phyloP scores from a whole-genome alignment of 805 yeast species.

The Yarrowia divulgata region DNA sequence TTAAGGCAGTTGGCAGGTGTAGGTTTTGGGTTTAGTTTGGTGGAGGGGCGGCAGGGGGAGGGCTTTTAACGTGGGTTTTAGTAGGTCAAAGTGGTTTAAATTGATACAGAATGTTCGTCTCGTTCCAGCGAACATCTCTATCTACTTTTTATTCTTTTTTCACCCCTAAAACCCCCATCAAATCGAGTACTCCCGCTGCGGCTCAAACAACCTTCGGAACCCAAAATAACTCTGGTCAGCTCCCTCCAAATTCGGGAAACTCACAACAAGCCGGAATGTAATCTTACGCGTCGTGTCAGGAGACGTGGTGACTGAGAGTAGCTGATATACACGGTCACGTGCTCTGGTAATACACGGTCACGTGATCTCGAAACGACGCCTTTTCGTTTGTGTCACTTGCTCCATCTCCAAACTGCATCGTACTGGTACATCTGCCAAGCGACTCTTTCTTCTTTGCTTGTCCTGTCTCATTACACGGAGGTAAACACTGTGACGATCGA shows the following conservation, averaged over 20 bases:
- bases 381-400: too few relatives aligned
- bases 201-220: background rate
- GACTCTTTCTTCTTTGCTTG: conserved; percentile 1
- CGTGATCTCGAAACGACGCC: too few relatives aligned
- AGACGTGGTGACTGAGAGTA: too few relatives aligned
- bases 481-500: background rate
- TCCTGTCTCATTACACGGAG: conserved; percentile 11
- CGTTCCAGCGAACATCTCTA: too few relatives aligned
- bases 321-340: too few relatives aligned
- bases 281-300: conserved; percentile 1
- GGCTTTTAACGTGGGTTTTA: too few relatives aligned
- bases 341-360: too few relatives aligned
- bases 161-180: background rate
- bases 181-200: background rate
- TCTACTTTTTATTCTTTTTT: background rate
- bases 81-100: too few relatives aligned
- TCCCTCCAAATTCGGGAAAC: conserved; percentile 10
- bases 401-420: background rate
- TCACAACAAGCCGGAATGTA: conserved; percentile 30
- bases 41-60: too few relatives aligned
- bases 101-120: too few relatives aligned
- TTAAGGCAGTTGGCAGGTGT: conserved; percentile 10
- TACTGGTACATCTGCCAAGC: conserved; percentile 3
- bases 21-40: background rate
- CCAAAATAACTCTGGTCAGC: background rate